Evolutionary conservation across 306 rosid genomes (phyloP).

Genomic region (Gillenia trifoliata): DNA sequence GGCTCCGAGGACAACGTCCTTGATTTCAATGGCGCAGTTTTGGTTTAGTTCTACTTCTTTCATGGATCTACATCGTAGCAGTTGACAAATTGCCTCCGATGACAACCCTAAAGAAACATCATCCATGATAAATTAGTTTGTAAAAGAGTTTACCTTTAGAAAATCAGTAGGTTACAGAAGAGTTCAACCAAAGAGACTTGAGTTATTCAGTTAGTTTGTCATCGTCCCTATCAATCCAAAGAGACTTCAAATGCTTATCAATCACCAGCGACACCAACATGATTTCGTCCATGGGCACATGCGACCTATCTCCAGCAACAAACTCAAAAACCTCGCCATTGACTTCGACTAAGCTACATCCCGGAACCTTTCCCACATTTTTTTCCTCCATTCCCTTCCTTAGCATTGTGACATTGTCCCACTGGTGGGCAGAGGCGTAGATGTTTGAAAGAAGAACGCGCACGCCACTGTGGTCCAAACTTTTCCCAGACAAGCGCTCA

Average conservation of each 20-base stretch:
- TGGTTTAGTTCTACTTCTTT: too few species aligned
- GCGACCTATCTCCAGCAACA: slow-evolving; percentile 33
- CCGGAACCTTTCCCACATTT: slow-evolving; percentile 34
- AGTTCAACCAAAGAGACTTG: not conserved
- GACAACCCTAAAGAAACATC: too few species aligned
- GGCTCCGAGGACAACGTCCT: too few species aligned
- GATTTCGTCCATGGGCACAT: slow-evolving; percentile 23
- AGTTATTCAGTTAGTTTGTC: not conserved
- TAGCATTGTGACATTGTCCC: slow-evolving; percentile 34
- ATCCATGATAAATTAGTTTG: not conserved
- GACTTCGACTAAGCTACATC: slow-evolving; percentile 40
- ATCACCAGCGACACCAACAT: slow-evolving; percentile 15
- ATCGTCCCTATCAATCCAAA: slow-evolving; percentile 15
- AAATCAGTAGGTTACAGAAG: not conserved
- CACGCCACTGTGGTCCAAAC: slow-evolving; percentile 39
- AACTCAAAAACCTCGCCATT: slow-evolving; percentile 35
- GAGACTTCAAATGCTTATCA: slow-evolving; percentile 30
- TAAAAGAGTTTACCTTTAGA: not conserved
- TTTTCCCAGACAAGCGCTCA: slow-evolving; percentile 25
- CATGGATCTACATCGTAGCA: too few species aligned
- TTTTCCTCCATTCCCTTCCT: slow-evolving; percentile 40
- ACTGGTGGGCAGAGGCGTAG: slow-evolving; percentile 35
- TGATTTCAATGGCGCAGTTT: too few species aligned
- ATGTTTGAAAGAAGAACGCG: slow-evolving; percentile 42
- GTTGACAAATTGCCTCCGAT: too few species aligned